Conservation (phyloP, 2,329 filamentous ascomycete species). For the Mycogone perniciosa region DNA sequence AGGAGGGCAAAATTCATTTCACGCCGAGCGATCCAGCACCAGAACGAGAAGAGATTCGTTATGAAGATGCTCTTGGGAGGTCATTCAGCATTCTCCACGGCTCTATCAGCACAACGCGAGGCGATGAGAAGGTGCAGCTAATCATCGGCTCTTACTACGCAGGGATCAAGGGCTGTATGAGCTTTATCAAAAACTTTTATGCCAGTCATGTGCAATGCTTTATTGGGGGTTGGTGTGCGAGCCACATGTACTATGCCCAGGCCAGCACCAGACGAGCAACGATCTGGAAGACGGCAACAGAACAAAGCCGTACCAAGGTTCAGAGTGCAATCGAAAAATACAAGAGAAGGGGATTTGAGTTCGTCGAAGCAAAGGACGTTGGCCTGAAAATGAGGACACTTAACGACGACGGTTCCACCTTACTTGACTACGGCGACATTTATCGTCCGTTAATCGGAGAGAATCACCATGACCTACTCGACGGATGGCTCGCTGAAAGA, state of each 20-base stretch:
- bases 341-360: not conserved
- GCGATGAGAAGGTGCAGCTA: conserved; percentile 2
- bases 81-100: conserved; percentile 5
- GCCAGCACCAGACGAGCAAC: not conserved
- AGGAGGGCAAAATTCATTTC: not conserved
- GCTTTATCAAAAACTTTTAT: conserved; percentile 7
- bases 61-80: not conserved
- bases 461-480: conserved; percentile 2
- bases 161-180: conserved; percentile 5
- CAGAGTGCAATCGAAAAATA: conserved; percentile 3
- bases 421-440: conserved; percentile 7
- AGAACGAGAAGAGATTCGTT: not conserved
- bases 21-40: not conserved
- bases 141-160: conserved; percentile 1
- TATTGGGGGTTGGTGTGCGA: conserved; percentile 10
- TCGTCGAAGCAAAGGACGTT: not conserved
- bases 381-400: too few species aligned
- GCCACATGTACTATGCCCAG: conserved; percentile 7
- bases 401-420: conserved; percentile 5
- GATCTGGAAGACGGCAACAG: not conserved
- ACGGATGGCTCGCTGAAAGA: conserved; percentile 5
- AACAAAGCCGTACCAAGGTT: not conserved
- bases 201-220: conserved; percentile 10
- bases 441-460: conserved; percentile 1
- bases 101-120: not conserved